Base-by-base conservation (phyloP, 768 basidiomycete genomes). In the Termitomyces sp. region DNA sequence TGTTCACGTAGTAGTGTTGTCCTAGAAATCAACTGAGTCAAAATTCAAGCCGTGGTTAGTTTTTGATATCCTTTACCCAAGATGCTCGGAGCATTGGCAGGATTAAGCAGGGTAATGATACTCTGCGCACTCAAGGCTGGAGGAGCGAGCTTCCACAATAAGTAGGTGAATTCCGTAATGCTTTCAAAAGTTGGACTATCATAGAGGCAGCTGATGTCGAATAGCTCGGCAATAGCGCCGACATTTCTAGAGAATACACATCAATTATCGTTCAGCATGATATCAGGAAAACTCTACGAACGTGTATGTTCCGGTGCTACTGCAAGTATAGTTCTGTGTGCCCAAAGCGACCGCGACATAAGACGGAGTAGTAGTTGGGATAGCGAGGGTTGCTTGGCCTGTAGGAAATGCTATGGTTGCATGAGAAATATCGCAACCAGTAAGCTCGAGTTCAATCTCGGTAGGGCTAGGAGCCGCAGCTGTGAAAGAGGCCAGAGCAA, bases 1-100 rank as follows among this genome's bases (percentile, higher is more conserved):
- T 80, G 0, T 72, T 65, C 35, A 82, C 72, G 66, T 84, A 89
- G 73, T 79, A 86, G 61, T 88, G 84, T 58, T 82, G 75, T 14
- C 79, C 79, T 63, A 61, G 32, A 54, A 32, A 31, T 31, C 16
- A 40, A n/a, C 16, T 16, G 52, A 2, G 42, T 23, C 17, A 31
- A 4, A 42, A 32, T 8, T 44, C 10, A 34, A 17, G 16, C n/a
- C n/a, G 31, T 25, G 37, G 7, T 4, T n/a, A 21, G 27, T 31
- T 29, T 31, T 31, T 0, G 17, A 1, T 29, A 12, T 19, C 51
- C 7, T 29, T 52, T 53, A 63, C 64, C 62, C 35, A 77, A 70
- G 34, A 73, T 64, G 14, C 19, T 32, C 17, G 62, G 47, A 12
- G 60, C 51, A 8, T 53, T 48, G 29, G 51, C 41, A 53, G 12